These are phyloP conservation scores for Elymus sibiricus DNA, from an alignment of 176 grass and related monocot genomes.

Conservation along the genomic window DNA sequence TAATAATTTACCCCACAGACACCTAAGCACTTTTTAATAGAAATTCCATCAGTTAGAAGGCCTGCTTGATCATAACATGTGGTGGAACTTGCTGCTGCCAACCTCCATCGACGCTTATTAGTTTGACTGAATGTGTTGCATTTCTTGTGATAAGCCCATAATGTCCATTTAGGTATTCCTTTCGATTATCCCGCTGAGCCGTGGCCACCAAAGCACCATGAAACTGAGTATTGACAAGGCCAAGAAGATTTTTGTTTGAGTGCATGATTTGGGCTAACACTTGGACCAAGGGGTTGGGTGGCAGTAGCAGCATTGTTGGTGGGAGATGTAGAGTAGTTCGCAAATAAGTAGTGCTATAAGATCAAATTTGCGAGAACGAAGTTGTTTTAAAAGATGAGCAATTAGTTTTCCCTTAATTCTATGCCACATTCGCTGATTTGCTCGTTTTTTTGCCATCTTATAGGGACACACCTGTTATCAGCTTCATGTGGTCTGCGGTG, in stretches of 20 bases:
- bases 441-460: neutral
- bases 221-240: neutral
- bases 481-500: neutral
- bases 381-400: neutral
- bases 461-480: neutral
- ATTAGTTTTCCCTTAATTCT: neutral
- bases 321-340: neutral
- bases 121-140: no score
- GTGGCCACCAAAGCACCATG: neutral
- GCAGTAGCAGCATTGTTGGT: neutral
- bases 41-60: no score
- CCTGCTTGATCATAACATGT: neutral
- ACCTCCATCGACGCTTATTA: neutral
- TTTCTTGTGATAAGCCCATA: no score
- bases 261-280: neutral
- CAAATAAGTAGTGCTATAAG: neutral
- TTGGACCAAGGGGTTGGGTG: neutral
- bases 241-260: neutral
- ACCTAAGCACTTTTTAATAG: no score
- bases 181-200: no score
- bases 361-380: neutral
- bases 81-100: neutral
- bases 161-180: no score
- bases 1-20: no score
- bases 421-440: neutral